Conservation (phyloP, 495 filamentous ascomycete genomes). For the Penicillium nucicola region DNA sequence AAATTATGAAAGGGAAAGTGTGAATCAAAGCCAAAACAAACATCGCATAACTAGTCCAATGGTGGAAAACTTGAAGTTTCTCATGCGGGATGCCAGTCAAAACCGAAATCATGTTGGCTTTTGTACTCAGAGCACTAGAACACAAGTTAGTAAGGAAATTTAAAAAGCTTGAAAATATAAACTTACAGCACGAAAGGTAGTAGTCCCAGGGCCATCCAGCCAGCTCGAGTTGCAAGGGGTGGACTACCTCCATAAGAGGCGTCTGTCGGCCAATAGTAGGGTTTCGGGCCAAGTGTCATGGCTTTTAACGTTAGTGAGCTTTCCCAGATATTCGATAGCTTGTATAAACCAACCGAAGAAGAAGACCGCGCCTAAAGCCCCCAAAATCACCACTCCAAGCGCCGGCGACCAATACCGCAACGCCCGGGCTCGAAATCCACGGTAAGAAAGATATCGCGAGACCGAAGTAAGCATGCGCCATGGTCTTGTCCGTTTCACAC, state of each 20-base stretch:
- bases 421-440: constrained; percentile 13
- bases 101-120: constrained; percentile 43
- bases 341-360: constrained; percentile 34
- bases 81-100: constrained; percentile 53
- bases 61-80: constrained; percentile 43
- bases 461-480: constrained; percentile 23
- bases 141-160: neutral
- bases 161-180: constrained; percentile 4
- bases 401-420: constrained; percentile 25
- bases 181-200: constrained; percentile 50
- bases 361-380: constrained; percentile 18
- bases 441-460: constrained; percentile 25
- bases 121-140: constrained; percentile 27
- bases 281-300: constrained; percentile 48
- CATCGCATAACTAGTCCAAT: constrained; percentile 46
- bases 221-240: constrained; percentile 49
- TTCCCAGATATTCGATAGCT: neutral
- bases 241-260: constrained; percentile 47
- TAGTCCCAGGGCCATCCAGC: constrained; percentile 50
- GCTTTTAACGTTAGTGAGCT: constrained; percentile 18
- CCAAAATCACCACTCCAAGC: constrained; percentile 19
- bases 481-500: constrained; percentile 16
- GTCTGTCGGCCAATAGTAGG: constrained; percentile 58
- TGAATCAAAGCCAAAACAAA: constrained; percentile 47
- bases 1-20: constrained; percentile 52